Evolutionary conservation across 768 basidiomycete species (phyloP).

Genomic region (Tubosaeta sp.): DNA sequence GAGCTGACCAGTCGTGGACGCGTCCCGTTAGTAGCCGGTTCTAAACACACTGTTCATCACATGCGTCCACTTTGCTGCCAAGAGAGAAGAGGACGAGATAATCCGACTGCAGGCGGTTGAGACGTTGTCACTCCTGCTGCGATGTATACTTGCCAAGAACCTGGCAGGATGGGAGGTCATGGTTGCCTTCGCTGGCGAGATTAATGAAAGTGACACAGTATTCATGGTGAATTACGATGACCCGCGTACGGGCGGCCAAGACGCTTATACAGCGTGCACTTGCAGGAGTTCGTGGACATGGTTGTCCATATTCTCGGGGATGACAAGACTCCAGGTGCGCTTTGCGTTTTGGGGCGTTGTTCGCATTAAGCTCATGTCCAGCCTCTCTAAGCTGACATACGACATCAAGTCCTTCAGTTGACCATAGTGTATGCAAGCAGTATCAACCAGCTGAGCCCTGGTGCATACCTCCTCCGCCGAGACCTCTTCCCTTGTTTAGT

Average conservation of each 20-base stretch:
- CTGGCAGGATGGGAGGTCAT: slow-evolving; percentile 69
- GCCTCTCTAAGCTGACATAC: slow-evolving; percentile 37
- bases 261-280: neutral
- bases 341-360: neutral
- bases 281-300: slow-evolving; percentile 48
- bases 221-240: slow-evolving; percentile 42
- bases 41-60: slow-evolving; percentile 43
- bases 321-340: slow-evolving; percentile 34
- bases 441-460: slow-evolving; percentile 60
- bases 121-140: slow-evolving; percentile 45
- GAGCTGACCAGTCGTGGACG: slow-evolving; percentile 9
- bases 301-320: slow-evolving; percentile 47
- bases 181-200: slow-evolving; percentile 62
- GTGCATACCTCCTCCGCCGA: slow-evolving; percentile 63
- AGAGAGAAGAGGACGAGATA: slow-evolving; percentile 19
- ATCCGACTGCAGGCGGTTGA: slow-evolving; percentile 42
- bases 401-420: slow-evolving; percentile 54
- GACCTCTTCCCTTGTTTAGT: slow-evolving; percentile 57
- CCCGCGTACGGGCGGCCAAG: neutral
- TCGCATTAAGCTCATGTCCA: neutral
- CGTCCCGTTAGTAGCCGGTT: slow-evolving; percentile 43
- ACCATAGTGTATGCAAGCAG: slow-evolving; percentile 56
- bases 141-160: slow-evolving; percentile 51
- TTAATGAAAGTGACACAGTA: slow-evolving; percentile 50
- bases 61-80: slow-evolving; percentile 41